These are phyloP conservation scores for Cordia subcordata DNA, from an alignment of 257 asterid species.

Conservation along the genomic window DNA sequence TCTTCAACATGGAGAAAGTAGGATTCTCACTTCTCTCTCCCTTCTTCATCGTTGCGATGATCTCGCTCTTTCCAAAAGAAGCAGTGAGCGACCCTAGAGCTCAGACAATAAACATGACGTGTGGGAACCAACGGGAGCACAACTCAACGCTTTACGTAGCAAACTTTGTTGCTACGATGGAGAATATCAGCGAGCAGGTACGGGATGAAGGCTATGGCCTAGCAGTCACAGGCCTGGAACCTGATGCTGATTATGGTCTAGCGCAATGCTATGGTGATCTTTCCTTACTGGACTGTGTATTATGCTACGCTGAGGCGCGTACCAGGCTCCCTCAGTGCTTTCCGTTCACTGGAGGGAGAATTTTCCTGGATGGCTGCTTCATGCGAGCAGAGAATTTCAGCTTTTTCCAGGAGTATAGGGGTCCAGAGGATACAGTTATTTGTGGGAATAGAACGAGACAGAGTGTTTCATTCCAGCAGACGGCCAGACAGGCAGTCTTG, in stretches of 20 bases:
- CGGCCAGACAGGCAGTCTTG: conserved; percentile 33
- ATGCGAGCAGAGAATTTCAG: conserved; percentile 18
- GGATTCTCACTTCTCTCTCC: not conserved
- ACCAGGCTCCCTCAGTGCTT: conserved; percentile 12
- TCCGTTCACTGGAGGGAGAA: conserved; percentile 7
- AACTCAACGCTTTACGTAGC: conserved; percentile 1
- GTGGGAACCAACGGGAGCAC: conserved; percentile 5
- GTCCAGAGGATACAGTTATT: conserved; percentile 36
- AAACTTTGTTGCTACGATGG: conserved; percentile 12
- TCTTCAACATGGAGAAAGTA: conserved; percentile 10
- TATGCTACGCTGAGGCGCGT: conserved; percentile 27
- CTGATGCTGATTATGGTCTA: conserved; percentile 12
- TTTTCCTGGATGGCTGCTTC: conserved; percentile 32
- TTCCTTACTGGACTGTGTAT: conserved; percentile 17
- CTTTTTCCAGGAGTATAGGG: conserved; percentile 22
- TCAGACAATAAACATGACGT: conserved; percentile 11
- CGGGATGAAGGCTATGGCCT: conserved; percentile 11
- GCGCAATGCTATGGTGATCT: conserved; percentile 33
- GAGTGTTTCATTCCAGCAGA: conserved; percentile 22
- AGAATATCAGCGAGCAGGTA: conserved; percentile 1
- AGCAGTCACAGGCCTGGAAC: conserved; percentile 16
- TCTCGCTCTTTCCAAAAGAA: conserved; percentile 10
- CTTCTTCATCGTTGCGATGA: not conserved
- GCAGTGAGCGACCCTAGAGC: conserved; percentile 19
- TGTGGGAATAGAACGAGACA: conserved; percentile 51